Percentiles rank a stretch among this genome's conserved stretches.
Conservation (phyloP, 2,329 filamentous ascomycete species). For the Colletotrichum lindemuthianum region DNA sequence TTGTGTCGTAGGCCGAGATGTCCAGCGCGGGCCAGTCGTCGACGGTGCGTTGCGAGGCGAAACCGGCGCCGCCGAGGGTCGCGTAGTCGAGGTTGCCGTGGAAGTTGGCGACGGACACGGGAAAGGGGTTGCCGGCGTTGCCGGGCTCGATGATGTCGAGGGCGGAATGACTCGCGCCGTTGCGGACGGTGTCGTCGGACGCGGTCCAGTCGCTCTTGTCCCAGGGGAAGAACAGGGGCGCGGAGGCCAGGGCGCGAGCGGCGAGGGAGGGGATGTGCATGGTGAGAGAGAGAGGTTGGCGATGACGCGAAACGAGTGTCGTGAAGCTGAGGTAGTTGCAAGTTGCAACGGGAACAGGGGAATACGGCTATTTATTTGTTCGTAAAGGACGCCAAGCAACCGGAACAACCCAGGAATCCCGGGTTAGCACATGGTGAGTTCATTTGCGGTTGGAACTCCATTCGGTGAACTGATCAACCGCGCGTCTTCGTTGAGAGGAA, state of each 20-base stretch:
- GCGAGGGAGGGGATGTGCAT: constrained; percentile 26
- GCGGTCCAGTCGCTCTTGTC: constrained; percentile 69
- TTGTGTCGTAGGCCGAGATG: constrained; percentile 69
- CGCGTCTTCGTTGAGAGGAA: neutral
- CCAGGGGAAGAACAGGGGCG: constrained; percentile 62
- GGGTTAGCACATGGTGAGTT: constrained; percentile 3
- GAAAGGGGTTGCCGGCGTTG: constrained; percentile 35
- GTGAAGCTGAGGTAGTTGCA: no score
- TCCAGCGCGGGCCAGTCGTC: constrained; percentile 69
- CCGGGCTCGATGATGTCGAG: constrained; percentile 47
- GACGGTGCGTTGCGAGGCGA: constrained; percentile 79
- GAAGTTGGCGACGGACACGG: constrained; percentile 62
- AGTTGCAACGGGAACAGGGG: no score
- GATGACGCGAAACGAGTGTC: neutral
- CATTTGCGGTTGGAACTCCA: constrained; percentile 15
- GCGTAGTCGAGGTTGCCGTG: constrained; percentile 76
- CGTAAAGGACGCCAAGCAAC: constrained; percentile 1
- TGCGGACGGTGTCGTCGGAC: constrained; percentile 80
- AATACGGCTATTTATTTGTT: no score
- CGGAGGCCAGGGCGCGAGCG: constrained; percentile 15
- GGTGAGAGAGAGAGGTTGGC: neutral
- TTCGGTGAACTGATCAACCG: constrained; percentile 11
- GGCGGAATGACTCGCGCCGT: constrained; percentile 71
- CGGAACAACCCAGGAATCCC: neutral
- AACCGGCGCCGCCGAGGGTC: constrained; percentile 82